Evolutionary conservation across 768 basidiomycete genomes (phyloP), one percentile per base, ranked within the genome.

Genomic region (Tylopilus balloui): DNA sequence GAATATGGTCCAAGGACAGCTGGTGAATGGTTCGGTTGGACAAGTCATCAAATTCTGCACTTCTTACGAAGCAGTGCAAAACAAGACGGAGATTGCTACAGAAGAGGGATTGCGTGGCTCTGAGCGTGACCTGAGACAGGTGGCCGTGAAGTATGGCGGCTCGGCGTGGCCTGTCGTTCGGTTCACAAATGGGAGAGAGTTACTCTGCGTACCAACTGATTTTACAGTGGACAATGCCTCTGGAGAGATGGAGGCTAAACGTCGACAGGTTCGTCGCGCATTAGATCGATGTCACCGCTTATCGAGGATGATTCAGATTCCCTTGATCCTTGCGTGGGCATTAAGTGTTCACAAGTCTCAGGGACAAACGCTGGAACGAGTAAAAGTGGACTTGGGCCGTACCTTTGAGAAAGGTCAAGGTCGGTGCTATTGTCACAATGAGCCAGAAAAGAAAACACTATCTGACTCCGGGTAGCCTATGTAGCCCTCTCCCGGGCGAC

Each of bases 271-370:
- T 42, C 34, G 63, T 54, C 24, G 10, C 23, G 24, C 19, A 42
- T 34, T 17, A 38, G 15, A 5, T 35, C 27, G n/a, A 43, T 34
- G 7, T 42, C 17, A 17, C 23, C 2, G 21, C n/a, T 50, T 14
- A 6, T 38, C 46, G 38, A 49, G 3, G 78, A 64, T 41, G 24
- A 35, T 54, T 25, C 31, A 80, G 78, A 55, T 83, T 9, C 79
- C 80, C 3, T 56, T 86, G 6, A 83, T 84, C 43, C 69, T 92
- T n/a, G 83, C 92, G 0, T 93, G 90, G 87, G 90, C 91, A 0
- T 73, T 93, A 62, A 86, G 84, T 41, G 83, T 93, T 29, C 90
- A 93, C 69, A 94, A 94, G 62, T 86, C 85, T 5, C 92, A 95
- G 32, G 92, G 92, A 0, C 92, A 93, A 65, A 94, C 92, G 0